phyloP scores from a whole-genome alignment of 306 rosid genomes.

The Echinosophora koreensis region DNA sequence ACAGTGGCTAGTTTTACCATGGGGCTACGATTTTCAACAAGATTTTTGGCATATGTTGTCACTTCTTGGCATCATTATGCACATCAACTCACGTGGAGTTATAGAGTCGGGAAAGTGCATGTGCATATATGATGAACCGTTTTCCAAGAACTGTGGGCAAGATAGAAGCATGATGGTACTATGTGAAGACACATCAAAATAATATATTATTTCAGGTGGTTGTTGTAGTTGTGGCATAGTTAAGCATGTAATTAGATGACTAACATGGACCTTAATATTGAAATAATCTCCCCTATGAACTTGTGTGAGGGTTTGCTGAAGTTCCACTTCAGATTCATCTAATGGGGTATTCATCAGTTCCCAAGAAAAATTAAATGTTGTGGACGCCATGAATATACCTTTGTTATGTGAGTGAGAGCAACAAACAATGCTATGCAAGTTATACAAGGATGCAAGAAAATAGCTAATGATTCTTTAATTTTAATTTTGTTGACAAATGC shows the following conservation, averaged over 20 bases:
- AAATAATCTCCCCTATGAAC: background rate
- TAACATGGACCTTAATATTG: background rate
- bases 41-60: background rate
- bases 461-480: too few species aligned
- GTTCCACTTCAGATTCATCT: background rate
- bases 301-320: background rate
- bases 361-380: background rate
- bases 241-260: background rate
- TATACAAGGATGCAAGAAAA: too few species aligned
- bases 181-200: background rate
- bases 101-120: background rate
- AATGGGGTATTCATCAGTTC: background rate
- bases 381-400: background rate
- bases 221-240: background rate
- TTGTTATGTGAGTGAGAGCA: background rate
- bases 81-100: background rate
- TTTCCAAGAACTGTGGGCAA: background rate
- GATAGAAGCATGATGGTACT: background rate
- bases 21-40: too few species aligned
- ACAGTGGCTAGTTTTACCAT: too few species aligned
- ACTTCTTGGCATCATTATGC: background rate
- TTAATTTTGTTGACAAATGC: too few species aligned
- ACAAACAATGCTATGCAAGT: too few species aligned
- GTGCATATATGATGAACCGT: background rate
- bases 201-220: background rate